These are phyloP conservation scores for Aspergillus bridgeri DNA, from an alignment of 495 filamentous ascomycete species.

Conservation along the genomic window DNA sequence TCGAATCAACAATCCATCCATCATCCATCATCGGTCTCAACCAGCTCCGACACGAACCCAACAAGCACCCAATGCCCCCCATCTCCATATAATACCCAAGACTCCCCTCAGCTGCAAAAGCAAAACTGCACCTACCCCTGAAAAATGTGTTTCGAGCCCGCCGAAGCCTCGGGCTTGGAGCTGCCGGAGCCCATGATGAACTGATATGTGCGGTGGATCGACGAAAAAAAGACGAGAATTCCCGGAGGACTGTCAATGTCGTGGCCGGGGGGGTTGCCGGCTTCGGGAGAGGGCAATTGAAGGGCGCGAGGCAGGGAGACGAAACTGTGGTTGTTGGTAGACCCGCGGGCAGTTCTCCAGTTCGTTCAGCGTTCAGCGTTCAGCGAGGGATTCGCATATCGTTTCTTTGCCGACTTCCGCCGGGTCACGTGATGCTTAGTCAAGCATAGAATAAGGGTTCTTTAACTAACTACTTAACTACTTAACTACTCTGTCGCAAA, in stretches of 20 bases:
- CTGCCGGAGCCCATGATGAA: conserved; percentile 48
- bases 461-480: too few relatives aligned
- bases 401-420: conserved; percentile 23
- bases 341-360: conserved; percentile 14
- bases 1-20: background rate
- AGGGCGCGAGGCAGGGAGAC: conserved; percentile 3
- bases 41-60: background rate
- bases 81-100: background rate
- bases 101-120: background rate
- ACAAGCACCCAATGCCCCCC: background rate
- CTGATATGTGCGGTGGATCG: background rate
- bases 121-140: conserved; percentile 38
- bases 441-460: too few relatives aligned
- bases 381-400: conserved; percentile 15
- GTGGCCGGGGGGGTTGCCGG: background rate
- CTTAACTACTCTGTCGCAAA: too few relatives aligned
- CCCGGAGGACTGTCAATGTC: background rate
- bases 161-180: conserved; percentile 51
- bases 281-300: background rate
- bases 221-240: background rate
- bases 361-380: too few relatives aligned
- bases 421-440: conserved; percentile 21
- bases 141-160: conserved; percentile 50
- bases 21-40: background rate
- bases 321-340: conserved; percentile 6